phyloP scores from a whole-genome alignment of 306 rosid genomes.

The Dalbergia cochinchinensis region DNA sequence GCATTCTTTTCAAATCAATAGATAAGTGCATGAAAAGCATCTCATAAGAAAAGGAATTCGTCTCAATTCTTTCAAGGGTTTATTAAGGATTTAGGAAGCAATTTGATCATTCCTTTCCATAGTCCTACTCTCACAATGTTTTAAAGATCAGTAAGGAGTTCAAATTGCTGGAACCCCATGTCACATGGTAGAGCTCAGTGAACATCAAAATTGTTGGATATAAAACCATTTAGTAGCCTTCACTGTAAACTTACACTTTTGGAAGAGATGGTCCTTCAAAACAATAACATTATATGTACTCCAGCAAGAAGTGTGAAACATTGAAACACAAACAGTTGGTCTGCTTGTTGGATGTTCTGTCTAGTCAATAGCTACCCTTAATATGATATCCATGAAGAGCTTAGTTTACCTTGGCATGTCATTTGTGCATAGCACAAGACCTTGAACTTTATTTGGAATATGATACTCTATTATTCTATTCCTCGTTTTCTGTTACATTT shows the following conservation, averaged over 20 bases:
- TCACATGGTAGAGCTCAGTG: background rate
- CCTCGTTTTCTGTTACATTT: background rate
- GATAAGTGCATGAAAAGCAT: background rate
- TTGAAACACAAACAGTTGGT: background rate
- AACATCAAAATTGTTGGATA: background rate
- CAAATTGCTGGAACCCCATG: background rate
- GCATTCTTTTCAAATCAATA: constrained; percentile 4
- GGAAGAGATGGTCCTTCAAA: background rate
- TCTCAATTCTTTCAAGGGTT: background rate
- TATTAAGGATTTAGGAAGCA: constrained; percentile 5
- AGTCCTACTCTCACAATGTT: background rate
- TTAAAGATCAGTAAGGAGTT: background rate
- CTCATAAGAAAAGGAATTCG: background rate
- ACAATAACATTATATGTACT: background rate
- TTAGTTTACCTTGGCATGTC: background rate
- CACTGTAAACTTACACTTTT: background rate
- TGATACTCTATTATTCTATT: background rate
- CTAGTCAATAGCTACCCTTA: too few species aligned
- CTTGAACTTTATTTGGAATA: background rate
- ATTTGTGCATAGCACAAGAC: too few species aligned
- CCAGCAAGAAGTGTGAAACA: background rate
- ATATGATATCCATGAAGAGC: background rate
- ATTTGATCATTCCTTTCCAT: background rate
- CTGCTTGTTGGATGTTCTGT: background rate
- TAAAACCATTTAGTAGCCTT: background rate